Conservation (phyloP, 192 early-diverging fungal species). For the Entomortierella parvispora region DNA sequence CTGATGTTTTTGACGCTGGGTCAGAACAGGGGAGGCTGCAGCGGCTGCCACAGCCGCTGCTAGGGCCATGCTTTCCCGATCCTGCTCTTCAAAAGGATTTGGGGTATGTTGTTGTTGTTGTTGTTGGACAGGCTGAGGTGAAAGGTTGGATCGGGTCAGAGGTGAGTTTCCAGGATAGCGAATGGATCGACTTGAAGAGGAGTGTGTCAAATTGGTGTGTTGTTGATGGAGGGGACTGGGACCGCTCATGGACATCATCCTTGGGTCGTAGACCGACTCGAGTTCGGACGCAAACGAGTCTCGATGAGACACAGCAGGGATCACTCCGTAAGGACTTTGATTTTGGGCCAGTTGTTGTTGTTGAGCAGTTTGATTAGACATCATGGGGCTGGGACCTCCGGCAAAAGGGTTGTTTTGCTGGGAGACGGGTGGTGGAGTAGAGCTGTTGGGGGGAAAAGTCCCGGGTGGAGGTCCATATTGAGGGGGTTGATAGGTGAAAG, state of each 20-base stretch:
- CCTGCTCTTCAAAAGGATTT: conserved; percentile 8
- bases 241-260: conserved; percentile 3
- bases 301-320: not conserved
- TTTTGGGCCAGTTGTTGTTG: conserved; percentile 12
- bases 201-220: no score
- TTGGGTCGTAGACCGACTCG: conserved; percentile 35
- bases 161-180: conserved; percentile 23
- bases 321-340: conserved; percentile 2
- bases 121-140: conserved; percentile 12
- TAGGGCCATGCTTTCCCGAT: conserved; percentile 29
- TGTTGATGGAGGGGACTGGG: no score
- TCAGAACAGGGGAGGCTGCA: conserved; percentile 12
- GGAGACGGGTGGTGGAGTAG: no score
- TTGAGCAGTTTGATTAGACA: not conserved
- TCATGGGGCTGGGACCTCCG: conserved; percentile 3
- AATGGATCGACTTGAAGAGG: conserved; percentile 2
- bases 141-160: no score
- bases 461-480: conserved; percentile 1
- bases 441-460: conserved; percentile 1
- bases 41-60: conserved; percentile 26
- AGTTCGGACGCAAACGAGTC: conserved; percentile 33
- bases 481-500: conserved; percentile 24
- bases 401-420: conserved; percentile 8
- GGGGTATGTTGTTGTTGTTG: not conserved
- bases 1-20: conserved; percentile 11